Conservation (phyloP, 2,329 filamentous ascomycete genomes). For the Trichoderma pleuroti region DNA sequence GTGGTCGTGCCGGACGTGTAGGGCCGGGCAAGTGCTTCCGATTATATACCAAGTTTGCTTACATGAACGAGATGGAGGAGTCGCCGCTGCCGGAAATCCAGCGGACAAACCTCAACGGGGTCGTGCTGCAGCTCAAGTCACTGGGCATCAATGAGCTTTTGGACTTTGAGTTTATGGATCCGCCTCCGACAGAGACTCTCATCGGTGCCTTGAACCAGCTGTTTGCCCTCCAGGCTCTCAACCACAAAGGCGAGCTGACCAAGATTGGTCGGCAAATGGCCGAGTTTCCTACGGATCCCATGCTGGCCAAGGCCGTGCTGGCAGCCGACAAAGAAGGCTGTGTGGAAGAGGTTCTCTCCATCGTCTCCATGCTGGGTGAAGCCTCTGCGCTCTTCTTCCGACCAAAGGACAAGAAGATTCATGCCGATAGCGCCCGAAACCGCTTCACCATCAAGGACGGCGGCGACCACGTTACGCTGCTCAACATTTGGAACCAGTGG, state of each 20-base stretch:
- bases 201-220: constrained; percentile 86
- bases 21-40: constrained; percentile 91
- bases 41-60: constrained; percentile 89
- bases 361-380: constrained; percentile 93
- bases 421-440: constrained; percentile 84
- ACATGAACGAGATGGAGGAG: constrained; percentile 92
- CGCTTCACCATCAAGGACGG: constrained; percentile 88
- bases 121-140: constrained; percentile 82
- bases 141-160: constrained; percentile 89
- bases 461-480: constrained; percentile 81
- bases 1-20: constrained; percentile 87
- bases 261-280: constrained; percentile 92
- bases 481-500: constrained; percentile 96
- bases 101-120: constrained; percentile 78
- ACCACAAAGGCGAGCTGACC: constrained; percentile 83
- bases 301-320: constrained; percentile 84
- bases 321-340: constrained; percentile 88
- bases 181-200: constrained; percentile 82
- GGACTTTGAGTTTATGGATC: constrained; percentile 94
- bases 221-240: constrained; percentile 85
- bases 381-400: constrained; percentile 87
- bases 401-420: constrained; percentile 95
- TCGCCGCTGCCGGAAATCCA: constrained; percentile 91
- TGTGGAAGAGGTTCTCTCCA: constrained; percentile 85
- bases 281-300: constrained; percentile 89